These are phyloP conservation scores for Globisporangium paddicum DNA, from an alignment of 352 stramenopile species.

Conservation along the genomic window DNA sequence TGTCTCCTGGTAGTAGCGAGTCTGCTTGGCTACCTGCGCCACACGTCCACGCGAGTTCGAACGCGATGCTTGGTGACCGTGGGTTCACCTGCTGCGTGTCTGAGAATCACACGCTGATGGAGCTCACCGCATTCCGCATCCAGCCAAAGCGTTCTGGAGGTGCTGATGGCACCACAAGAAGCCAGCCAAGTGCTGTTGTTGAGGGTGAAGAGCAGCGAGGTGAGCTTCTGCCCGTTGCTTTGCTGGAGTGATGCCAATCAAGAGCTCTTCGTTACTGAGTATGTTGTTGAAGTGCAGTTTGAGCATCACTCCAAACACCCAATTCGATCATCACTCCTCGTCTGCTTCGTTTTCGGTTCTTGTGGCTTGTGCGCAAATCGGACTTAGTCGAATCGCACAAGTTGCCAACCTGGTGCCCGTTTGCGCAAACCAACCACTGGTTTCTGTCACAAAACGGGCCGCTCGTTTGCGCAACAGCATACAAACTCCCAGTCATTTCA, in stretches of 20 bases:
- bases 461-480: neutral
- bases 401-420: neutral
- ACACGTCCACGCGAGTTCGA: slow-evolving; percentile 30
- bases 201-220: neutral
- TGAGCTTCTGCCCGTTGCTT: neutral
- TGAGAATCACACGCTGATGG: slow-evolving; percentile 17
- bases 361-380: neutral
- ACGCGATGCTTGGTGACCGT: slow-evolving; percentile 20
- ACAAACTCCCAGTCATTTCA: slow-evolving; percentile 12
- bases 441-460: too few relatives aligned
- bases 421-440: slow-evolving; percentile 1
- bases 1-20: neutral
- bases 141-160: neutral
- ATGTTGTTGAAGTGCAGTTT: neutral
- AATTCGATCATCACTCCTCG: neutral
- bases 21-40: slow-evolving; percentile 8
- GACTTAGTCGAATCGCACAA: neutral
- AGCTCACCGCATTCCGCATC: slow-evolving; percentile 24
- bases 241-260: neutral
- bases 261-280: neutral
- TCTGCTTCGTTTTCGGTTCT: neutral
- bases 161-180: too few relatives aligned
- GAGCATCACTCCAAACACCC: neutral
- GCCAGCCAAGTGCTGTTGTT: too few relatives aligned
- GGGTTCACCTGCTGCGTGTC: slow-evolving; percentile 19